A percentile compares a stretch with the other conserved stretches of the same genome.
Conservation (phyloP, 2,329 filamentous ascomycete species). For the Trichoderma oligosporum region DNA sequence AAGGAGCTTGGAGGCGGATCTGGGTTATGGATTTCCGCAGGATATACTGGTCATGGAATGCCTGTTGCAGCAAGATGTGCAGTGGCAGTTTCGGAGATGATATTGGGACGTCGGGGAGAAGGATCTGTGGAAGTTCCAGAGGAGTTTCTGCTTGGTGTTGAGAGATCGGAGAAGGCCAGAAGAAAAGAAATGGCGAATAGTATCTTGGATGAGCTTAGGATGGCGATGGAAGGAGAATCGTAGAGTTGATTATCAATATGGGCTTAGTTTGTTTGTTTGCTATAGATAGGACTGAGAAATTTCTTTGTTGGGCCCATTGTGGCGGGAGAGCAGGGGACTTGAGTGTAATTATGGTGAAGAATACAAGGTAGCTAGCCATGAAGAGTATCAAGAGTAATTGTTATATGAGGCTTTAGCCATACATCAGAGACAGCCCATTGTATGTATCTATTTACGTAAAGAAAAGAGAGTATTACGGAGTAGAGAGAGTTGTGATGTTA, state of each 20-base stretch:
- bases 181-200: slow-evolving; percentile 24
- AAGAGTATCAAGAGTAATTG: too few relatives aligned
- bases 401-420: too few relatives aligned
- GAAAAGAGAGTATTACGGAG: too few relatives aligned
- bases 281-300: too few relatives aligned
- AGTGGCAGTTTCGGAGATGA: slow-evolving; percentile 59
- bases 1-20: slow-evolving; percentile 43
- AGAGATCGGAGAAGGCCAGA: slow-evolving; percentile 28
- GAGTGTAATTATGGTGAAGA: too few relatives aligned
- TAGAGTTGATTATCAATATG: neutral
- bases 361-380: too few relatives aligned
- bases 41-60: slow-evolving; percentile 75
- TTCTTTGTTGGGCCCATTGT: too few relatives aligned
- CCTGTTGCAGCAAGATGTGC: slow-evolving; percentile 66
- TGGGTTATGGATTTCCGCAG: slow-evolving; percentile 59
- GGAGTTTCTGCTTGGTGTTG: slow-evolving; percentile 39
- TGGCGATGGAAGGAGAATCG: neutral
- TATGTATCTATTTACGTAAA: too few relatives aligned
- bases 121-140: slow-evolving; percentile 41
- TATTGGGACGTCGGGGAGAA: slow-evolving; percentile 41
- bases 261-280: neutral
- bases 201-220: neutral
- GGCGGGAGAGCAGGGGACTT: too few relatives aligned
- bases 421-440: too few relatives aligned
- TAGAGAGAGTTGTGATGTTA: too few relatives aligned